Evolutionary conservation across 306 rosid species (phyloP).

Genomic region (Medicago arabica): DNA sequence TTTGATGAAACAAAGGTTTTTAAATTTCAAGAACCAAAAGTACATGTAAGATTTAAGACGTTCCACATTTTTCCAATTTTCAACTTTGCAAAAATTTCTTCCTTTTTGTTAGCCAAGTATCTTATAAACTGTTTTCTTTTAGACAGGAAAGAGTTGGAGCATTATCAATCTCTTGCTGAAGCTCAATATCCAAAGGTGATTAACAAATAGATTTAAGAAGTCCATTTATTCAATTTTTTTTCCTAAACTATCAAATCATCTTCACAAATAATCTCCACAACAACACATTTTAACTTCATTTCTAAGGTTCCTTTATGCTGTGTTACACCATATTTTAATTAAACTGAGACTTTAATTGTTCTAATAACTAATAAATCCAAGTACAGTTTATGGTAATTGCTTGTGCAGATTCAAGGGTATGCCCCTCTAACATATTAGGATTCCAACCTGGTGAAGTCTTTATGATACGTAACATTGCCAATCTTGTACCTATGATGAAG

Average conservation of each 20-base stretch:
- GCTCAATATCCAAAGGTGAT: slow-evolving; percentile 82
- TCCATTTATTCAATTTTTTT: too few relatives aligned
- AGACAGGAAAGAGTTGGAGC: slow-evolving; percentile 71
- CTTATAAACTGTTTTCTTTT: slow-evolving; percentile 38
- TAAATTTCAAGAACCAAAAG: slow-evolving; percentile 66
- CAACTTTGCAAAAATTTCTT: slow-evolving; percentile 4
- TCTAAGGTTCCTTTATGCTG: too few relatives aligned
- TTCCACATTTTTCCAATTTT: slow-evolving; percentile 9
- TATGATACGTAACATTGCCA: slow-evolving; percentile 83
- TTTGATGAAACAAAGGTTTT: slow-evolving; percentile 74
- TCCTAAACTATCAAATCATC: too few relatives aligned
- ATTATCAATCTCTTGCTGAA: slow-evolving; percentile 71
- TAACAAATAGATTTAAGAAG: not conserved
- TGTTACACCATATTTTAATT: slow-evolving; percentile 11
- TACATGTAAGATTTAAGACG: slow-evolving; percentile 67
- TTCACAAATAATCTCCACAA: not conserved
- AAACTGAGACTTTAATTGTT: slow-evolving; percentile 19
- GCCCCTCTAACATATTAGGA: slow-evolving; percentile 90
- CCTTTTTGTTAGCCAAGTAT: slow-evolving; percentile 3
- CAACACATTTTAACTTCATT: not conserved
- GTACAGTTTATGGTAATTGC: slow-evolving; percentile 91
- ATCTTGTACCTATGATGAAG: slow-evolving; percentile 81
- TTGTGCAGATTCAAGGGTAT: slow-evolving; percentile 96
- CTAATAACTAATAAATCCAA: slow-evolving; percentile 61
- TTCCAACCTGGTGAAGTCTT: slow-evolving; percentile 97